Percentiles rank a stretch among this genome's conserved stretches.
Conservation (phyloP, 2,329 filamentous ascomycete species). For the Pleomassaria siparia region DNA sequence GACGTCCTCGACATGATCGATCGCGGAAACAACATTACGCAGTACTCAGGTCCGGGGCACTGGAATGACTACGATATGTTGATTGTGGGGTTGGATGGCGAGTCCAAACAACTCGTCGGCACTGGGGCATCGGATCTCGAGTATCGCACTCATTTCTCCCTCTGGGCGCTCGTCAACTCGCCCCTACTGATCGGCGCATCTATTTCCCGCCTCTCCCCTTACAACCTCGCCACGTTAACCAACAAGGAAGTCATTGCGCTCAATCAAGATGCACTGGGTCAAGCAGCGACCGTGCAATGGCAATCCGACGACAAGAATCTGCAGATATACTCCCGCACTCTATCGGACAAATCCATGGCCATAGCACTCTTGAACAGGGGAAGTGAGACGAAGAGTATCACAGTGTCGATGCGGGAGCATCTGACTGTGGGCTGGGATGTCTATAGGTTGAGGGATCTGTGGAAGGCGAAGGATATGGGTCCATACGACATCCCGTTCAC, state of each 20-base stretch:
- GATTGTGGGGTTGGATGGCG: constrained; percentile 25
- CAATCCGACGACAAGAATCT: constrained; percentile 11
- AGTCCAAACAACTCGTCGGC: constrained; percentile 23
- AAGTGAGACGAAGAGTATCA: constrained; percentile 17
- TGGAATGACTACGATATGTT: constrained; percentile 32
- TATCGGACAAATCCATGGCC: constrained; percentile 19
- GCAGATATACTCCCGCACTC: constrained; percentile 20
- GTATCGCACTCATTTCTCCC: constrained; percentile 45
- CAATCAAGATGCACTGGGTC: constrained; percentile 38
- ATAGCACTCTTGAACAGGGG: constrained; percentile 21
- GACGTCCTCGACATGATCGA: constrained; percentile 46
- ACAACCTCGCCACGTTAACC: constrained; percentile 43
- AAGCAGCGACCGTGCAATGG: constrained; percentile 14
- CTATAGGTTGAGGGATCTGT: constrained; percentile 23
- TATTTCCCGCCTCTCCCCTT: constrained; percentile 35
- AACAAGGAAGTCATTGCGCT: constrained; percentile 49
- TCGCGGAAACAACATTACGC: constrained; percentile 25
- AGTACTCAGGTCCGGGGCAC: constrained; percentile 20
- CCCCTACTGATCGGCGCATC: constrained; percentile 46
- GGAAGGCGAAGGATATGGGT: constrained; percentile 21
- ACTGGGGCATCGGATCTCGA: constrained; percentile 29
- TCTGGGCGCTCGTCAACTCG: constrained; percentile 46
- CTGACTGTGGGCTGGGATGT: constrained; percentile 26
- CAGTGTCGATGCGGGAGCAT: constrained; percentile 20
- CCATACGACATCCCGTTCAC: constrained; percentile 27